A percentile compares a stretch with the other conserved stretches of the same genome.
phyloP scores from a whole-genome alignment of 441 rosid genomes.

The Gossypium trilobum region DNA sequence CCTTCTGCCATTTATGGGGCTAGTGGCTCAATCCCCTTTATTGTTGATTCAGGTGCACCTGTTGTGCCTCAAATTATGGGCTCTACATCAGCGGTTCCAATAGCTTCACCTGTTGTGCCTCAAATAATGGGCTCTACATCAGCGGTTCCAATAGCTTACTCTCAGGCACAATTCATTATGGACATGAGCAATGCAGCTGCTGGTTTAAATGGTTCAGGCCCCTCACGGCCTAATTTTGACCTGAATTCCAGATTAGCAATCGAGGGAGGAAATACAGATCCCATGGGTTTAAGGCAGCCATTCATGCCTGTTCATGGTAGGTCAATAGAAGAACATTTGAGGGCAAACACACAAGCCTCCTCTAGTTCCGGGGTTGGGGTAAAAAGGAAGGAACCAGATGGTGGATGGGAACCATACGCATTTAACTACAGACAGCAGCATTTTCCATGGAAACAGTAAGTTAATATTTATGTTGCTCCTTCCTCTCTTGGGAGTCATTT shows the following conservation, averaged over 20 bases:
- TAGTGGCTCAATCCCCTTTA: slow-evolving; percentile 51
- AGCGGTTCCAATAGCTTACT: slow-evolving; percentile 36
- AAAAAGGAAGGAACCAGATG: slow-evolving; percentile 79
- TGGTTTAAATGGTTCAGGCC: slow-evolving; percentile 40
- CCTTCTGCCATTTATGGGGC: slow-evolving; percentile 53
- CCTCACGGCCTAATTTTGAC: slow-evolving; percentile 55
- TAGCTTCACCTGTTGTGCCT: slow-evolving; percentile 53
- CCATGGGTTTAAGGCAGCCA: slow-evolving; percentile 48
- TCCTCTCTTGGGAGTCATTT: slow-evolving; percentile 9
- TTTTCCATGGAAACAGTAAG: slow-evolving; percentile 63
- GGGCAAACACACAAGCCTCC: slow-evolving; percentile 46
- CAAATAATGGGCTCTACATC: slow-evolving; percentile 56
- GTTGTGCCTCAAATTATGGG: slow-evolving; percentile 58
- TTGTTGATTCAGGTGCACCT: slow-evolving; percentile 59
- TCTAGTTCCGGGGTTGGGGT: slow-evolving; percentile 54
- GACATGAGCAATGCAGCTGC: slow-evolving; percentile 42
- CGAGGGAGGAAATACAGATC: slow-evolving; percentile 56
- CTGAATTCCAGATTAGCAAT: slow-evolving; percentile 54
- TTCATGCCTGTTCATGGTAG: slow-evolving; percentile 50
- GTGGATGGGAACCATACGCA: slow-evolving; percentile 57
- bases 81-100: slow-evolving; percentile 43
- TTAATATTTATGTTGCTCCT: slow-evolving; percentile 14
- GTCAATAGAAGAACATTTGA: slow-evolving; percentile 47
- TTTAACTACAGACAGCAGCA: slow-evolving; percentile 40
- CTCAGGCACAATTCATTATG: slow-evolving; percentile 63